These are phyloP conservation scores for Pyropia yezoensis DNA, from an alignment of 23 red algal genomes.

Conservation along the genomic window DNA sequence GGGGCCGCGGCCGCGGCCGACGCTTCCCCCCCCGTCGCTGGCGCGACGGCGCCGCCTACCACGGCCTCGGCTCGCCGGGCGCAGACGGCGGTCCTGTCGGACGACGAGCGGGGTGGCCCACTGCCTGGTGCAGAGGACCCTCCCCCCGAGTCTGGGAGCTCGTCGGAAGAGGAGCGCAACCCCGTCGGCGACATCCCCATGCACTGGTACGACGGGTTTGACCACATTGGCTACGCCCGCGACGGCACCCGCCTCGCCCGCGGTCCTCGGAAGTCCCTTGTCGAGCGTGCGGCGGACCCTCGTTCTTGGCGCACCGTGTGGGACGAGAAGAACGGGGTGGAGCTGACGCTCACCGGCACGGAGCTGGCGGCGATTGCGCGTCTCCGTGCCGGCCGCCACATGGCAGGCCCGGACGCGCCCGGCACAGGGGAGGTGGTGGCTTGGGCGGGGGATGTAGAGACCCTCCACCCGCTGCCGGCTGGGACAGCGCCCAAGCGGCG, in stretches of 20 bases:
- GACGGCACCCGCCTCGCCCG: conserved; percentile 48
- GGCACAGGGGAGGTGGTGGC: conserved; percentile 65
- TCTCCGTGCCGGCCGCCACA: conserved; percentile 45
- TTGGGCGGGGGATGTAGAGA: conserved; percentile 51
- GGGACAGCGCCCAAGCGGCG: conserved; percentile 61
- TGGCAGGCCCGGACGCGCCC: conserved; percentile 9
- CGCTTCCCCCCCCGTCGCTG: too few species aligned
- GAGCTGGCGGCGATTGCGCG: conserved; percentile 62
- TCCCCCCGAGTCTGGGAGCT: conserved; percentile 24
- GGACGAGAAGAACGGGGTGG: conserved; percentile 84
- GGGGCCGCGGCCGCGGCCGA: too few species aligned
- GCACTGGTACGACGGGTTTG: conserved; percentile 89
- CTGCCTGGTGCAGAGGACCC: too few species aligned
- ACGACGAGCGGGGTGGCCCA: too few species aligned
- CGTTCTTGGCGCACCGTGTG: conserved; percentile 64
- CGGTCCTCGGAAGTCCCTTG: conserved; percentile 17
- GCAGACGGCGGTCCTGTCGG: too few species aligned
- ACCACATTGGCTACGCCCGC: conserved; percentile 86
- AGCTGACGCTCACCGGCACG: conserved; percentile 58
- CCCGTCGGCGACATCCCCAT: conserved; percentile 84
- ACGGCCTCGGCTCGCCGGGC: too few species aligned
- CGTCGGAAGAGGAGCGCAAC: conserved; percentile 58
- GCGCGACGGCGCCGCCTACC: too few species aligned
- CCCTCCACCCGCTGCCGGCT: conserved; percentile 42
- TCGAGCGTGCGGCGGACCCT: conserved; percentile 47